These are phyloP conservation scores for Pichia rugopelliculosa DNA, from an alignment of 805 yeast species.

Conservation along the genomic window DNA sequence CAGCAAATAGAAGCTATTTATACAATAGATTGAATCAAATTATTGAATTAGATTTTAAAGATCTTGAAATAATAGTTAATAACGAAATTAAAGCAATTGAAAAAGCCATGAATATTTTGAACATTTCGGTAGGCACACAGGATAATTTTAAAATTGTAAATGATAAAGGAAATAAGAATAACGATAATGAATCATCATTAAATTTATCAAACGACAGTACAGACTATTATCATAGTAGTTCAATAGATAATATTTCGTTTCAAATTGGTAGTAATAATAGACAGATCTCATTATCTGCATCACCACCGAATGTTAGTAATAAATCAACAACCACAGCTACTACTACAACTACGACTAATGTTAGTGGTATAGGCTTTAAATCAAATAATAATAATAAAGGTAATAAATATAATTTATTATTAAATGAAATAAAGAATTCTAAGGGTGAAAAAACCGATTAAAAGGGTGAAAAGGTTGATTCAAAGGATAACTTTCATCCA, in stretches of 20 bases:
- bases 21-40: conserved; percentile 13
- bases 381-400: background rate
- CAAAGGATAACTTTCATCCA: background rate
- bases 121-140: conserved; percentile 7
- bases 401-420: conserved; percentile 5
- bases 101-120: conserved; percentile 19
- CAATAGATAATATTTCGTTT: background rate
- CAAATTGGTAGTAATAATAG: background rate
- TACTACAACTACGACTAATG: background rate
- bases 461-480: conserved; percentile 25
- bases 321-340: background rate
- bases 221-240: conserved; percentile 1
- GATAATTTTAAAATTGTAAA: background rate
- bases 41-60: conserved; percentile 10
- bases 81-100: conserved; percentile 23
- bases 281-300: background rate
- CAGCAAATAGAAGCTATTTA: conserved; percentile 10
- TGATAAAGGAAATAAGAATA: background rate
- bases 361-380: background rate
- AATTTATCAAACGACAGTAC: conserved; percentile 5
- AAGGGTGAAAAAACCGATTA: conserved; percentile 27
- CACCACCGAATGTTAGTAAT: conserved; percentile 2
- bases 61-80: conserved; percentile 14
- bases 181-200: background rate
- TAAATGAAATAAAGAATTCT: conserved; percentile 14